Evolutionary conservation across 2,329 filamentous ascomycete species (phyloP).

Genomic region (Stenocarpella maydis): DNA sequence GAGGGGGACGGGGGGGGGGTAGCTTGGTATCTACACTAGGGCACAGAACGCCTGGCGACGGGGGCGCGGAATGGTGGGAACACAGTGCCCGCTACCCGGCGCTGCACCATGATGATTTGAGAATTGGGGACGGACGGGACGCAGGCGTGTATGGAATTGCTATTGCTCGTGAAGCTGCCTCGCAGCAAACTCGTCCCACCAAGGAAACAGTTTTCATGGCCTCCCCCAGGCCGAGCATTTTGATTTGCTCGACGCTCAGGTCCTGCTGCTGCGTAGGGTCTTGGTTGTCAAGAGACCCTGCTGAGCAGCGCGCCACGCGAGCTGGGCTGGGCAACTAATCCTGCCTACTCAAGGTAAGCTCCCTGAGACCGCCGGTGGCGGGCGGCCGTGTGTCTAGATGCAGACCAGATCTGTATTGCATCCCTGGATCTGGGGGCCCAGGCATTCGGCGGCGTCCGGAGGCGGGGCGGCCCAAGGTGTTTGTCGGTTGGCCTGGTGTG

Average conservation of each 20-base stretch:
- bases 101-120: not conserved
- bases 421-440: not conserved
- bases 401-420: slow-evolving; percentile 4
- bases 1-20: too few relatives aligned
- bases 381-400: not conserved
- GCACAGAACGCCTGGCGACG: slow-evolving; percentile 19
- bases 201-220: not conserved
- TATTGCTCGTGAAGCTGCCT: not conserved
- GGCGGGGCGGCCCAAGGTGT: not conserved
- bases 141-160: not conserved
- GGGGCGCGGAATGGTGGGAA: slow-evolving; percentile 31
- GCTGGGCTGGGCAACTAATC: not conserved
- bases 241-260: not conserved
- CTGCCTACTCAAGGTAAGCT: not conserved
- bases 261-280: too few relatives aligned
- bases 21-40: not conserved
- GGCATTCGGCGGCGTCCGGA: not conserved
- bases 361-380: slow-evolving; percentile 1
- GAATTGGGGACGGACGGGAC: not conserved
- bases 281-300: not conserved
- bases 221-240: not conserved
- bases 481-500: too few relatives aligned
- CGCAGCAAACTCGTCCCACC: not conserved
- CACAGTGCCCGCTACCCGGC: slow-evolving; percentile 19
- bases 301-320: not conserved